Base-by-base conservation (phyloP, 257 asterid species). In the Scutellaria minor region DNA sequence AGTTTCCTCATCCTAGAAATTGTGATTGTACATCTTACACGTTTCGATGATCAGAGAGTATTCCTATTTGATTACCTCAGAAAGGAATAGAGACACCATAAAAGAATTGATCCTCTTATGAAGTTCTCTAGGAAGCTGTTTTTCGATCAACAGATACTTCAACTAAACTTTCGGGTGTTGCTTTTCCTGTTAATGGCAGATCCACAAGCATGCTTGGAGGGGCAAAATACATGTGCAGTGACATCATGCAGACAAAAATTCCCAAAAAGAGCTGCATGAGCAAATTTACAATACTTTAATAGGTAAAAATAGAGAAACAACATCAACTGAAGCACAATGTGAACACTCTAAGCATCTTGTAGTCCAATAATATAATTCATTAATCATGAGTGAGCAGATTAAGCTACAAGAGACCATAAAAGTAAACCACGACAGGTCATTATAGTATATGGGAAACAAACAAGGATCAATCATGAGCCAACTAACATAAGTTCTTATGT, bases 181-280 rank as follows among this genome's bases (percentile, higher is more conserved):
- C 75, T 87, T 89, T 94, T 18, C 85, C 53, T 6, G 92, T 70
- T 71, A 70, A 59, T 66, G 96, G 95, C 74, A 89, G 75, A 79
- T 92, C 98, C 75, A 95, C 80, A 20, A 88, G 96, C 86, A 75
- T 75, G 83, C 78, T 88, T 73, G 95, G 89, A 80, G 99, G 96
- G 51, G 99, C 96, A 68, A 92, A 95, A 77, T 95, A 90, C 96
- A 95, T 90, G 78, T 92, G 97, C 66, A 95, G 81, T n/a, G 99
- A 92, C 98, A 95, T 86, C 92, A 90, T 90, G 94, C 98, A 95
- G 73, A 92, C 75, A 46, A 87, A 73, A 56, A 92, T 90, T 59
- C 99, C 98, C 81, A 95, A 74, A 79, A 92, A 90, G 60, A 95
- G 95, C 99, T 95, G 96, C 83, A 79, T 22, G 31, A 27, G 64